Evolutionary conservation across 257 asterid genomes (phyloP).

Genomic region (Linderniella brevidens): DNA sequence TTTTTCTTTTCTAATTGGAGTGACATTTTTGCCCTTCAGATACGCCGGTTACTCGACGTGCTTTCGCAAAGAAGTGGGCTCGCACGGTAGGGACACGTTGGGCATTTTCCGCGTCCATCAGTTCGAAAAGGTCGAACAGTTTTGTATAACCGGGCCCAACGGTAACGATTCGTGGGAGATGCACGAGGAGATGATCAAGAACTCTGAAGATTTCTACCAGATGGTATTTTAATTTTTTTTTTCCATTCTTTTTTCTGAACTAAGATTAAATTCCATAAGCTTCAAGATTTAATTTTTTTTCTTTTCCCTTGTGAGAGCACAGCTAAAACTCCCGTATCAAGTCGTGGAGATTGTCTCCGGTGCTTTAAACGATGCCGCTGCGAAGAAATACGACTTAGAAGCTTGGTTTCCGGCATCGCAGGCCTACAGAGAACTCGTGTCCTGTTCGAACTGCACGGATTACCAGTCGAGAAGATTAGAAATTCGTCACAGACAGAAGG

Average conservation of each 20-base stretch:
- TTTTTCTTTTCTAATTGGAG: too few relatives aligned
- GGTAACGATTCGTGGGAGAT: slow-evolving; percentile 80
- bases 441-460: slow-evolving; percentile 96
- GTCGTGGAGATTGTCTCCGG: slow-evolving; percentile 82
- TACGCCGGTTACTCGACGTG: slow-evolving; percentile 91
- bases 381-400: slow-evolving; percentile 88
- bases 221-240: slow-evolving; percentile 21
- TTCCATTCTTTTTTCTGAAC: too few relatives aligned
- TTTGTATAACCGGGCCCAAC: slow-evolving; percentile 70
- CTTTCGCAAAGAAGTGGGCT: slow-evolving; percentile 94
- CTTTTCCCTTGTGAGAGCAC: slow-evolving; percentile 11
- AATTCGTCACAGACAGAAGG: slow-evolving; percentile 74
- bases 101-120: slow-evolving; percentile 93
- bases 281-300: too few relatives aligned
- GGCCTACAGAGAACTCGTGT: slow-evolving; percentile 72
- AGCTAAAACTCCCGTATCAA: slow-evolving; percentile 78
- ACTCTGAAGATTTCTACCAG: slow-evolving; percentile 80
- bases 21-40: slow-evolving; percentile 17
- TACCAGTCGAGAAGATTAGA: slow-evolving; percentile 81
- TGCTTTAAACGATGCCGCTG: slow-evolving; percentile 92
- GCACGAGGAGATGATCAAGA: slow-evolving; percentile 90
- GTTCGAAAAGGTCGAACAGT: slow-evolving; percentile 90
- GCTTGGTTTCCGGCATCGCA: slow-evolving; percentile 94
- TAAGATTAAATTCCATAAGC: too few relatives aligned
- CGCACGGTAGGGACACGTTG: slow-evolving; percentile 88